Percentiles rank a stretch among this genome's conserved stretches.
These are phyloP conservation scores for Protea cynaroides DNA, from an alignment of 164 flowering plant species.

Conservation along the genomic window DNA sequence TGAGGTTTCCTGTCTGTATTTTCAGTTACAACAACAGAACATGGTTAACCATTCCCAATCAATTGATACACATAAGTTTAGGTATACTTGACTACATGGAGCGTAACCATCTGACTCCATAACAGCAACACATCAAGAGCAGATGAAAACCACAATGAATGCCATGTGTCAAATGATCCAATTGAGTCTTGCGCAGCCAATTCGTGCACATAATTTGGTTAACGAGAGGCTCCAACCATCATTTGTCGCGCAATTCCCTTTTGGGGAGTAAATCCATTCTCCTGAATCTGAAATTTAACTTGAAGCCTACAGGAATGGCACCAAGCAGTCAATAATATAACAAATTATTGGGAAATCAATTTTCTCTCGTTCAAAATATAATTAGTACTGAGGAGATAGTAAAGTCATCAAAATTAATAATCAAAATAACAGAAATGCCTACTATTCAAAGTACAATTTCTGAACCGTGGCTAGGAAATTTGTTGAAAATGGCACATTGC, in stretches of 20 bases:
- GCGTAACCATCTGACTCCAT: no score
- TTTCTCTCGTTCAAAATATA: not conserved
- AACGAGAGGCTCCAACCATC: conserved; percentile 1
- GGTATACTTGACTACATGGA: no score
- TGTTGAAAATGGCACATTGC: no score
- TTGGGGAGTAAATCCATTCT: conserved; percentile 76
- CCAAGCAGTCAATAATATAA: not conserved
- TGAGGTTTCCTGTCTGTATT: no score
- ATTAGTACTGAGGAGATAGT: not conserved
- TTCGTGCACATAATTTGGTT: no score
- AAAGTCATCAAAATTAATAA: not conserved
- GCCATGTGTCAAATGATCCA: no score
- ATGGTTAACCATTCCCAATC: no score
- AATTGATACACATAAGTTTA: no score
- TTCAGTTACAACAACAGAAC: no score
- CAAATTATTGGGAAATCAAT: not conserved
- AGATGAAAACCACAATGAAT: no score
- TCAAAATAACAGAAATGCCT: not conserved
- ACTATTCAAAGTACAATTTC: not conserved
- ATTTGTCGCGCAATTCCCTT: conserved; percentile 65
- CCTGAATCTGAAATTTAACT: conserved; percentile 46
- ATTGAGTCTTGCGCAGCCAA: no score
- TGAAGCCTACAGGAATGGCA: conserved; percentile 36
- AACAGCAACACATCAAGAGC: no score
- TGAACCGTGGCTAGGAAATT: not conserved